Base-by-base conservation (phyloP, 331 rosid species). In the Pyracantha coccinea region DNA sequence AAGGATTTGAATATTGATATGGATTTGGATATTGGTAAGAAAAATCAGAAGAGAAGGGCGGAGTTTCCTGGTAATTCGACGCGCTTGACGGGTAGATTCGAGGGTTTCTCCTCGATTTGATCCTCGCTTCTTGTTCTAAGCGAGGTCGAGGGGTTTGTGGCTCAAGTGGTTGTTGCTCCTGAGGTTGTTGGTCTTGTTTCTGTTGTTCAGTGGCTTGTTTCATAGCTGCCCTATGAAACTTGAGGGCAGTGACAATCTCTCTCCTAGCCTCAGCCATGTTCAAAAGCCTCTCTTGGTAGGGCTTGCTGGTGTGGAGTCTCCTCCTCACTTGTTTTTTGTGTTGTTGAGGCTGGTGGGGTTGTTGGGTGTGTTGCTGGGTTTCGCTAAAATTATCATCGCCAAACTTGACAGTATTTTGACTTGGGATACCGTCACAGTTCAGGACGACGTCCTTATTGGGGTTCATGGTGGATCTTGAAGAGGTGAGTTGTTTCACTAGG, bases 241-340 rank as follows among this genome's bases (percentile, higher is more conserved):
- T 90, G 64, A 95, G 92, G 77, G 97, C 99, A 69, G 92, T 80
- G 74, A 85, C 92, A 73, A 95, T 95, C 81, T 95, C 99, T 82
- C 89, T 90, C 69, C 99, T 85, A 19, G 97, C 97, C 83, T 95
- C 97, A 6, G 98, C 99, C 97, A 89, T 90, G 77, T 95, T 89
- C 13, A 92, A 68, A 70, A 88, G 91, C 82, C 89, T 89, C 64
- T 90, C 90, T 63, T 94, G 91, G 85, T 95, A 89, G 41, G 95
- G 96, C 82, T 86, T 82, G 32, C 83, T 81, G 52, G 93, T 80
- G 59, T 92, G 96, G 60, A 88, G 90, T 73, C 97, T 92, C 80
- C 96, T 86, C 66, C 99, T 84, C n/a, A 89, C 89, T 79, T 88
- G 97, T 80, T 89, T 92, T 69, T 92, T 95, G 76, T 86, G 86